These are phyloP conservation scores for Phytophthora cryptogea DNA, from an alignment of 352 stramenopile species.

Conservation along the genomic window DNA sequence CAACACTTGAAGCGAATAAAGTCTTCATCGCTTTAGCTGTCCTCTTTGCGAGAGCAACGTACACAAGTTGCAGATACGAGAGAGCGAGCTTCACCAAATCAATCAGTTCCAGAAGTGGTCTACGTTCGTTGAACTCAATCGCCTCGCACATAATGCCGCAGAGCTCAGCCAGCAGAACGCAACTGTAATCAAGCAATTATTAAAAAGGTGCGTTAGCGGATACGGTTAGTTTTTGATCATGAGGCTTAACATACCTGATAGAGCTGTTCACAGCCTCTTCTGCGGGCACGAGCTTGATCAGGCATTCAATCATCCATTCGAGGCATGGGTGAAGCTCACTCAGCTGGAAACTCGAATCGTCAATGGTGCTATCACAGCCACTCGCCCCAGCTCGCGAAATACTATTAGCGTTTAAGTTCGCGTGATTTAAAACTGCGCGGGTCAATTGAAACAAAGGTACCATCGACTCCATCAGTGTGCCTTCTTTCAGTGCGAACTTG, in stretches of 20 bases:
- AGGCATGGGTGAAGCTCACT: conserved; percentile 32
- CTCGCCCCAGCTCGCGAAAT: conserved; percentile 2
- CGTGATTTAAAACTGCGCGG: conserved; percentile 67
- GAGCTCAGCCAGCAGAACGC: conserved; percentile 69
- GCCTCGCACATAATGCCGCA: conserved; percentile 64
- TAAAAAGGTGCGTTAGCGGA: conserved; percentile 10
- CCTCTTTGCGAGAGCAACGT: conserved; percentile 29
- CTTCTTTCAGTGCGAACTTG: conserved; percentile 30
- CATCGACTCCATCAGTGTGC: conserved; percentile 54
- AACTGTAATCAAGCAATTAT: conserved; percentile 37
- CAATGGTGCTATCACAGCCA: background rate
- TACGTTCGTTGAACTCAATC: conserved; percentile 27
- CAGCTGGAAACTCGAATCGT: conserved; percentile 30
- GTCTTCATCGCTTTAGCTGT: conserved; percentile 17
- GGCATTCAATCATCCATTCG: conserved; percentile 44
- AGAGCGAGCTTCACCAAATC: conserved; percentile 32
- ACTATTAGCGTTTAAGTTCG: conserved; percentile 45
- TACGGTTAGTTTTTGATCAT: background rate
- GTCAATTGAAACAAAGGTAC: conserved; percentile 71
- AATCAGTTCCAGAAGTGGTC: conserved; percentile 32
- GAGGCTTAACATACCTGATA: conserved; percentile 23
- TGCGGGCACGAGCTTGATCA: conserved; percentile 34
- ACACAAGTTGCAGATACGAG: conserved; percentile 43
- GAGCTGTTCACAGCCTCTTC: conserved; percentile 33
- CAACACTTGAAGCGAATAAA: conserved; percentile 19